Evolutionary conservation across 257 asterid species (phyloP).

Genomic region (Solanum tarapatanum): DNA sequence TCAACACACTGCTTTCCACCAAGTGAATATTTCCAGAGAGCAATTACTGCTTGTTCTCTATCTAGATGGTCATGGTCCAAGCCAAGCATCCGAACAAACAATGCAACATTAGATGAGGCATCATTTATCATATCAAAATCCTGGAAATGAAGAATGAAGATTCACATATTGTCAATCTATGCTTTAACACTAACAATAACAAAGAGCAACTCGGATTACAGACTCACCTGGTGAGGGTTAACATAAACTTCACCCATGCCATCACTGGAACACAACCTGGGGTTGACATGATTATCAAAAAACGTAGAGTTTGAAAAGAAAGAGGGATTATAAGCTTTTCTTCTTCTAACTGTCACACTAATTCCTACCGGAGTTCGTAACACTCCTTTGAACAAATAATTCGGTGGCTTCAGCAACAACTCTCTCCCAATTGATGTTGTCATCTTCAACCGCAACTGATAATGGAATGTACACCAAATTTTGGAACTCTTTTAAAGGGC

Average conservation of each 20-base stretch:
- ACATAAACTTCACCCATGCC: constrained; percentile 31
- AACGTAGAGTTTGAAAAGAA: not conserved
- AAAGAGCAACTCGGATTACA: not conserved
- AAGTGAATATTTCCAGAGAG: constrained; percentile 78
- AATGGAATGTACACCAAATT: not conserved
- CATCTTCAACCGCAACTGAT: constrained; percentile 2
- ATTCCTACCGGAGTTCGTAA: constrained; percentile 11
- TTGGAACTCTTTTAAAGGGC: not conserved
- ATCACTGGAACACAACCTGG: constrained; percentile 22
- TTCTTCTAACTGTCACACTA: constrained; percentile 8
- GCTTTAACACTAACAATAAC: not conserved
- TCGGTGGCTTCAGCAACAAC: constrained; percentile 39
- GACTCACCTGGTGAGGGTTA: constrained; percentile 12
- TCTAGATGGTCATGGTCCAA: constrained; percentile 66
- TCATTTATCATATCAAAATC: constrained; percentile 27
- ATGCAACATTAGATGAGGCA: constrained; percentile 30
- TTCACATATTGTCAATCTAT: not conserved
- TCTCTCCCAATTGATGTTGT: constrained; percentile 26
- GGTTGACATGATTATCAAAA: constrained; percentile 3
- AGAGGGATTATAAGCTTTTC: not conserved
- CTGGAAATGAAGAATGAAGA: constrained; percentile 25
- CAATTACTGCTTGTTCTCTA: constrained; percentile 63
- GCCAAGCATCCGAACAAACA: constrained; percentile 81
- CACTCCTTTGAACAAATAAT: constrained; percentile 5
- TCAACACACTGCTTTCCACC: constrained; percentile 69